Conservation (phyloP, 768 basidiomycete genomes). For the Porpolomopsis calyptriformis region DNA sequence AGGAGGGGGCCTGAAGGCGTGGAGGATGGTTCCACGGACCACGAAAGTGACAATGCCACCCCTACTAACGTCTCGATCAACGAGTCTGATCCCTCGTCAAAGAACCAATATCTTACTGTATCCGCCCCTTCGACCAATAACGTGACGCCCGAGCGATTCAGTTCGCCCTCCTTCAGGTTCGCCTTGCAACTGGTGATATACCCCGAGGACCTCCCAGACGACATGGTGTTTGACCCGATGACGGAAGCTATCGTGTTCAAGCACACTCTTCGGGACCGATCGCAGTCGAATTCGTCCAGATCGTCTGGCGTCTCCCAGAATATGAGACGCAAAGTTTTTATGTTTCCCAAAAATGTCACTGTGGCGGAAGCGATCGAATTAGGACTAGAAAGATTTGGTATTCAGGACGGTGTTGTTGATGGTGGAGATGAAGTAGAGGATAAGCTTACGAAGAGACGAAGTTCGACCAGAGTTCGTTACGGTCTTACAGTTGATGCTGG, state of each 20-base stretch:
- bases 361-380: constrained; percentile 95
- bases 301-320: constrained; percentile 48
- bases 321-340: constrained; percentile 71
- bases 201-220: constrained; percentile 85
- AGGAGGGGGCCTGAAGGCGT: constrained; percentile 32
- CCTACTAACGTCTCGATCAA: background rate
- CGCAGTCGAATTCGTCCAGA: constrained; percentile 28
- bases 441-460: constrained; percentile 72
- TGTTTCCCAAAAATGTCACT: constrained; percentile 89
- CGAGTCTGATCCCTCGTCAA: constrained; percentile 19
- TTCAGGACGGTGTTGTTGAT: constrained; percentile 93
- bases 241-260: constrained; percentile 93
- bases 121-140: constrained; percentile 27
- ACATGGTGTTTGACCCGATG: constrained; percentile 86
- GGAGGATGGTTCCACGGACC: constrained; percentile 23
- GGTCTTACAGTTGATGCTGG: constrained; percentile 56
- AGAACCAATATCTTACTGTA: constrained; percentile 33
- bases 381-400: constrained; percentile 87
- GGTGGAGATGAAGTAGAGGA: constrained; percentile 98
- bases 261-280: constrained; percentile 51
- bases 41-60: constrained; percentile 8
- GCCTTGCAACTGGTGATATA: constrained; percentile 81
- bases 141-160: constrained; percentile 63
- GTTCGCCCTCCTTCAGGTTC: constrained; percentile 76
- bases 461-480: constrained; percentile 71